Evolutionary conservation across 2,329 filamentous ascomycete genomes (phyloP).

Genomic region (Penicillium expansum): DNA sequence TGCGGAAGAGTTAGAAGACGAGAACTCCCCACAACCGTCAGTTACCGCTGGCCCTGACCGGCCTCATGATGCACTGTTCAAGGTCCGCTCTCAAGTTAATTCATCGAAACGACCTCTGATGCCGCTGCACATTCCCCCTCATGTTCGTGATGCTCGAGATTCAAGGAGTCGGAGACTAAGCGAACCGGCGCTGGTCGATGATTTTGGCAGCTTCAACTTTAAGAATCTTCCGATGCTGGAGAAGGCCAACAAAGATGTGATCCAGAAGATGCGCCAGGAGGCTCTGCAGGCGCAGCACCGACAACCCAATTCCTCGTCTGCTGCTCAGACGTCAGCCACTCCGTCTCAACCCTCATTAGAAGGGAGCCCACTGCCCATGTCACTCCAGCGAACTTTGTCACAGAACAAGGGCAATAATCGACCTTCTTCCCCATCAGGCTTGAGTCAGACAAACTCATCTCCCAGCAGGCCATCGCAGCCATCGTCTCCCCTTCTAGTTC

Average conservation of each 20-base stretch:
- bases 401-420: slow-evolving; percentile 74
- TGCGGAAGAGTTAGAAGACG: slow-evolving; percentile 90
- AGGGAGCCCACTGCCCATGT: slow-evolving; percentile 78
- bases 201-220: slow-evolving; percentile 95
- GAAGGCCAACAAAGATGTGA: slow-evolving; percentile 98
- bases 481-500: slow-evolving; percentile 89
- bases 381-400: slow-evolving; percentile 77
- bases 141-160: slow-evolving; percentile 90
- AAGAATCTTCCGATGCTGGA: slow-evolving; percentile 96
- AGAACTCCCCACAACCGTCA: slow-evolving; percentile 68
- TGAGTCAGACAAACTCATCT: slow-evolving; percentile 78
- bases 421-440: slow-evolving; percentile 79
- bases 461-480: slow-evolving; percentile 81
- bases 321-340: slow-evolving; percentile 18
- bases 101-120: slow-evolving; percentile 88
- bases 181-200: slow-evolving; percentile 82
- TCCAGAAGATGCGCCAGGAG: slow-evolving; percentile 90
- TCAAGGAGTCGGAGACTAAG: slow-evolving; percentile 81
- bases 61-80: slow-evolving; percentile 89
- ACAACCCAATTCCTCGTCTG: slow-evolving; percentile 32
- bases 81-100: slow-evolving; percentile 82
- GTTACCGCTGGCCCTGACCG: slow-evolving; percentile 71
- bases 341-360: slow-evolving; percentile 62
- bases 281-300: slow-evolving; percentile 70
- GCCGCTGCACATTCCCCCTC: slow-evolving; percentile 92